phyloP scores from a whole-genome alignment of 2,329 filamentous ascomycete species.

The Dendrostoma leiphaemia region DNA sequence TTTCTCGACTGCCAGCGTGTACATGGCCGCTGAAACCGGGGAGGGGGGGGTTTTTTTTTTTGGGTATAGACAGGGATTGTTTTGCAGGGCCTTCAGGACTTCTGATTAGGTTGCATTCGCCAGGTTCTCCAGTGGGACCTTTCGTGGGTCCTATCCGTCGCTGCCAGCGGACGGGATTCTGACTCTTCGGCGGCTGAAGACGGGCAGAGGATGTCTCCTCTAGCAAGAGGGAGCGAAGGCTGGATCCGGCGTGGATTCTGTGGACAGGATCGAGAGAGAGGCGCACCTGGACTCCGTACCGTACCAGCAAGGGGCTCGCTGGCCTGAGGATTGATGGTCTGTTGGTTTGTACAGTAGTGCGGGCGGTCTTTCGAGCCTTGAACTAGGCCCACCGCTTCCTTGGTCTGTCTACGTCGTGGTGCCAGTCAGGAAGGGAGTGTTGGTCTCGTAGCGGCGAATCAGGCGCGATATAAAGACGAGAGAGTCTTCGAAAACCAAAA shows the following conservation, averaged over 20 bases:
- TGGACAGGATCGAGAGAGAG: background rate
- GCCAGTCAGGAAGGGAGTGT: background rate
- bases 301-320: background rate
- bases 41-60: too few relatives aligned
- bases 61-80: background rate
- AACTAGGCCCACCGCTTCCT: background rate
- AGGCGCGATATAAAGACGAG: too few relatives aligned
- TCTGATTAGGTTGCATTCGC: background rate
- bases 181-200: background rate
- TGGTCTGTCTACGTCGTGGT: background rate
- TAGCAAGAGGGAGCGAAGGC: too few relatives aligned
- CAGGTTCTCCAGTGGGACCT: background rate
- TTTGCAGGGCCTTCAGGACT: background rate
- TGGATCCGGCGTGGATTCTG: background rate
- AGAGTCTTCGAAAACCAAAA: background rate
- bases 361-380: conserved; percentile 4
- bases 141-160: background rate
- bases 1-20: background rate
- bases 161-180: background rate
- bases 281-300: too few relatives aligned
- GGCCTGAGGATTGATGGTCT: too few relatives aligned
- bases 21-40: background rate
- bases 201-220: background rate
- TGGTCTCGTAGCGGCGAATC: too few relatives aligned
- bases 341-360: background rate